Evolutionary conservation across 768 basidiomycete species (phyloP).

Genomic region (Collybia sordida): DNA sequence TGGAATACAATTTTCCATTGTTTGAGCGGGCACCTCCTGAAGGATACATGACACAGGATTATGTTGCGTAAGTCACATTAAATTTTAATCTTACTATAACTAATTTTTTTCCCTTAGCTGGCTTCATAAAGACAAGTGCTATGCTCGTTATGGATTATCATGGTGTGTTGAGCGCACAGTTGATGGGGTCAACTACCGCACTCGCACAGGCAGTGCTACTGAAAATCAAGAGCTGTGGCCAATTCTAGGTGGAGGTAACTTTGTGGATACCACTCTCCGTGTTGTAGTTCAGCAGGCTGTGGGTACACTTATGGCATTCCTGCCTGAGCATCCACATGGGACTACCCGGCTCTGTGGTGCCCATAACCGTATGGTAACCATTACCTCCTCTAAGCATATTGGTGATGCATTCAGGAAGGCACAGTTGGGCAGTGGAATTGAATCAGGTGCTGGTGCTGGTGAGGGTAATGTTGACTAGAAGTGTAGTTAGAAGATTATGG

Average conservation of each 20-base stretch:
- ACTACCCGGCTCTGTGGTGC: constrained; percentile 5
- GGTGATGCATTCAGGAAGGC: background rate
- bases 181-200: background rate
- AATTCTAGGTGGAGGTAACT: background rate
- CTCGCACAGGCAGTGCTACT: background rate
- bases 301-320: constrained; percentile 2
- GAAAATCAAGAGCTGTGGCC: background rate
- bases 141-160: background rate
- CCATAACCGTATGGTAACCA: background rate
- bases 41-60: constrained; percentile 1
- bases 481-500: too few species aligned
- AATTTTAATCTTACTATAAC: background rate
- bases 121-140: constrained; percentile 1
- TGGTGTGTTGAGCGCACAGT: background rate
- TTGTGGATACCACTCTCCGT: constrained; percentile 1
- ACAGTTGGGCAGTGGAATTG: background rate
- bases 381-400: constrained; percentile 3
- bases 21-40: constrained; percentile 3
- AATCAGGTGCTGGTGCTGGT: constrained; percentile 1
- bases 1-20: background rate
- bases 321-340: constrained; percentile 6
- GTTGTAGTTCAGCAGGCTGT: constrained; percentile 4
- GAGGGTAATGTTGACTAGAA: constrained; percentile 2
- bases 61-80: constrained; percentile 3
- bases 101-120: background rate